Percentiles rank a stretch among this genome's conserved stretches.
Conservation (phyloP, 2,329 filamentous ascomycete species). For the Colletotrichum sp. region DNA sequence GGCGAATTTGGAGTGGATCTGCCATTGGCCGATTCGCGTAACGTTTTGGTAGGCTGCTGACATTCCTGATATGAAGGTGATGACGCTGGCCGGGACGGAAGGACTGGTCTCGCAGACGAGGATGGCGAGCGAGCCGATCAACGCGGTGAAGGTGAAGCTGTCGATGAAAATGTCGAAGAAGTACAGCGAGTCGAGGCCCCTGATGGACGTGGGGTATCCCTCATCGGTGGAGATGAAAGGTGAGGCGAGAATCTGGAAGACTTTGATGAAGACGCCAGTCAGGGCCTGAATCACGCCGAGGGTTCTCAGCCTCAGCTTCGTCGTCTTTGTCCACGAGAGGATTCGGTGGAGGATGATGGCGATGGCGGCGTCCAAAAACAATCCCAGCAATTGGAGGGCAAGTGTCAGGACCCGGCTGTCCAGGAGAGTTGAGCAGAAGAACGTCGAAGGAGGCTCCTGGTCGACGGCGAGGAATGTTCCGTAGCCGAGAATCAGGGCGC, state of each 20-base stretch:
- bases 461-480: slow-evolving; percentile 47
- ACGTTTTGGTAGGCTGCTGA: slow-evolving; percentile 40
- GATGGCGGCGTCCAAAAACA: slow-evolving; percentile 52
- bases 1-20: slow-evolving; percentile 41
- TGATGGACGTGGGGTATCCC: slow-evolving; percentile 25
- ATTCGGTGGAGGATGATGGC: slow-evolving; percentile 56
- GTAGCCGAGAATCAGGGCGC: slow-evolving; percentile 43
- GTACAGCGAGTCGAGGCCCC: slow-evolving; percentile 49
- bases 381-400: slow-evolving; percentile 47
- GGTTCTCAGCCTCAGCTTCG: slow-evolving; percentile 49
- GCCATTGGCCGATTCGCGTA: slow-evolving; percentile 47
- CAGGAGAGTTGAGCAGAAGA: slow-evolving; percentile 51
- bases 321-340: slow-evolving; percentile 55
- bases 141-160: slow-evolving; percentile 47
- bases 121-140: slow-evolving; percentile 49
- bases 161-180: slow-evolving; percentile 55
- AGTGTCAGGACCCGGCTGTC: slow-evolving; percentile 44
- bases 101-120: slow-evolving; percentile 54
- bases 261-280: slow-evolving; percentile 41
- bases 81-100: slow-evolving; percentile 44
- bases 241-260: slow-evolving; percentile 40
- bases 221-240: slow-evolving; percentile 29
- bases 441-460: slow-evolving; percentile 50
- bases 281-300: slow-evolving; percentile 47
- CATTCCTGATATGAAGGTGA: slow-evolving; percentile 49